phyloP scores from a whole-genome alignment of 371 early-diverging fungal genomes.

The Mucor racemosus region DNA sequence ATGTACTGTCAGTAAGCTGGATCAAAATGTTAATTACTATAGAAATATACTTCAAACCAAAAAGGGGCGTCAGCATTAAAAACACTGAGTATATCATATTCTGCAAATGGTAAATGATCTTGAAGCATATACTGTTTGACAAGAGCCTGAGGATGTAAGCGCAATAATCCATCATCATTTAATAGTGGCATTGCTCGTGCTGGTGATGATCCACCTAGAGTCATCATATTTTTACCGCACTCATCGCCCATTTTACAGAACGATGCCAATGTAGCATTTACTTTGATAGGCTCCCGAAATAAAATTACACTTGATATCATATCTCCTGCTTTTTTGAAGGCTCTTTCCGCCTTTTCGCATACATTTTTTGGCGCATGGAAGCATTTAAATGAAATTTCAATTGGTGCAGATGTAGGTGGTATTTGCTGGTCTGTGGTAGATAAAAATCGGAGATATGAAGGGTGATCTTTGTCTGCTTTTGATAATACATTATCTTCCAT shows the following conservation, averaged over 20 bases:
- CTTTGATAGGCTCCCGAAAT: conserved; percentile 37
- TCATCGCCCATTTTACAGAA: conserved; percentile 43
- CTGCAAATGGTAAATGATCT: conserved; percentile 31
- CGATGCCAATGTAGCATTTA: conserved; percentile 50
- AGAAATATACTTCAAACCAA: conserved; percentile 39
- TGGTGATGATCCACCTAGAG: conserved; percentile 44
- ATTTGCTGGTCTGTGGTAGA: not conserved
- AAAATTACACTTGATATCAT: conserved; percentile 32
- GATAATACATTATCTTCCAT: not conserved
- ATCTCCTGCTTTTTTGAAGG: conserved; percentile 36
- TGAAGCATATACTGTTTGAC: conserved; percentile 51
- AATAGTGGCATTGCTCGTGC: conserved; percentile 37
- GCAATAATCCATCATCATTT: conserved; percentile 30
- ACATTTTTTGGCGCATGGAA: not conserved
- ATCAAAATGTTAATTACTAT: not conserved
- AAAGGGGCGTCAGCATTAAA: conserved; percentile 63
- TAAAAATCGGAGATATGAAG: conserved; percentile 11
- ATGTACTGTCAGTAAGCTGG: not conserved
- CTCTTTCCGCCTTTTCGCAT: conserved; percentile 38
- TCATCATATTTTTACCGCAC: conserved; percentile 31
- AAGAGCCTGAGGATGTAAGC: conserved; percentile 63
- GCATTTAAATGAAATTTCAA: conserved; percentile 24
- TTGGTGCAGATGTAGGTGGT: not conserved
- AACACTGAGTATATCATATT: conserved; percentile 58
- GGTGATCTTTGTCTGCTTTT: not conserved